Evolutionary conservation across 2,329 filamentous ascomycete species (phyloP), one percentile per base, ranked within the genome.

Genomic region (Hymenoscyphus linearis): DNA sequence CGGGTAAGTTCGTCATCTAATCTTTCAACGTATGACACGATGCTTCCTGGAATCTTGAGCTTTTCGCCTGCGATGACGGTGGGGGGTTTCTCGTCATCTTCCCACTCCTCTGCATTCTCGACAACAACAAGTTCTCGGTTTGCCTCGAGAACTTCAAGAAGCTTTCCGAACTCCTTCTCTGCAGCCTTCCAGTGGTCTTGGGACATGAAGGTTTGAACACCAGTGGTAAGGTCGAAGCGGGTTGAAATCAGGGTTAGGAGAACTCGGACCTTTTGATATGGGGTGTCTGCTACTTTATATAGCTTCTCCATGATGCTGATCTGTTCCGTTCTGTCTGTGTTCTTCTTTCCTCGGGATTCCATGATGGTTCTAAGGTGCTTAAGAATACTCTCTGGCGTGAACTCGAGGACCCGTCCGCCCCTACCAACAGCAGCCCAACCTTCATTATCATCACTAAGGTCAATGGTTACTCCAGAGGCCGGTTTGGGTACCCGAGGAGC

Each of bases 261-360:
- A 62, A 98, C 90, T 67, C 95, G 89, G 71, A 99, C 91, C 75
- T 87, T 87, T 79, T 98, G 95, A 79, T 99, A 99, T 57, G 96
- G 92, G 58, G 88, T 95, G 71, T 84, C 85, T 66, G 95, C 86
- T 67, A 99, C 93, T 74, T 96, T 92, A 72, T 88, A 80, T 59
- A 99, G 85, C 81, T 93, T 96, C 83, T 98, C 95, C 92, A 99
- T 96, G 58, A 93, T 88, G 77, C 89, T 88, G 77, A 99, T 98
- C 79, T 99, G 95, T 78, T 99, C 95, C 54, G 85, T 74, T 55
- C 92, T 88, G 76, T 99, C 95, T 67, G 95, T 97, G 82, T 98
- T 98, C 85, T 99, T 99, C 83, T 96, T 96, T 75, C 95, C 95
- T 80, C 95, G 86, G 62, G 93, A 93, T 80, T 99, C 95, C 74